Evolutionary conservation across 371 early-diverging fungal genomes (phyloP), one percentile per base, ranked within the genome.

Genomic region (Nematocida sp.): DNA sequence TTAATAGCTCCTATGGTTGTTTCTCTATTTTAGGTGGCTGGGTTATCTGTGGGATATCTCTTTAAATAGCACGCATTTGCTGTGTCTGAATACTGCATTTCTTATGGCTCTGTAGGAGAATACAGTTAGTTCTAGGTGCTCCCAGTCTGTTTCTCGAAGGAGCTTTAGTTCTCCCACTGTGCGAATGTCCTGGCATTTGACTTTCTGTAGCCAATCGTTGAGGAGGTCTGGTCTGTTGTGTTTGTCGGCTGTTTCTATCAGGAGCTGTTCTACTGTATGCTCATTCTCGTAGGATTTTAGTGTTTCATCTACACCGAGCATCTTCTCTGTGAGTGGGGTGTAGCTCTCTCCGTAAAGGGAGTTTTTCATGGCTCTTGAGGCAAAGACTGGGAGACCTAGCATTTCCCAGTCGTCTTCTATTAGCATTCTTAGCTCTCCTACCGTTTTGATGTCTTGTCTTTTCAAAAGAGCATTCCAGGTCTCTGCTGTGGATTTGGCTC

Each of bases 351-450:
- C 81, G 57, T 70, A 82, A 3, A 82, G 65, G 75, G 77, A 66
- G 57, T 83, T 82, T 58, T 89, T 89, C 63, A 91, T 83, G 2
- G 90, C 89, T 49, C 92, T 86, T 27, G 85, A 79, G 1, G 91
- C 89, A 85, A 91, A 91, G 2, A 92, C 90, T 1, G 91, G 90
- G 64, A 92, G 80, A 1, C 87, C 88, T 65, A 84, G 74, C 53
- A 57, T 75, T 29, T 80, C 80, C 81, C 83, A 81, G 65, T 81
- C 83, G 53, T 82, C 81, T 37, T 78, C 77, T 61, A 77, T 64
- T 25, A 84, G 54, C 49, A 87, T 85, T 54, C 80, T 84, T 38
- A 91, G 80, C 47, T 91, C 91, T 32, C 87, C 85, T 55, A 90
- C 79, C 62, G 88, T 90, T 67, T 89, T 85, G 63, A 91, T 90